Conservation (phyloP, 257 asterid genomes). For the Leonotis leonurus region DNA sequence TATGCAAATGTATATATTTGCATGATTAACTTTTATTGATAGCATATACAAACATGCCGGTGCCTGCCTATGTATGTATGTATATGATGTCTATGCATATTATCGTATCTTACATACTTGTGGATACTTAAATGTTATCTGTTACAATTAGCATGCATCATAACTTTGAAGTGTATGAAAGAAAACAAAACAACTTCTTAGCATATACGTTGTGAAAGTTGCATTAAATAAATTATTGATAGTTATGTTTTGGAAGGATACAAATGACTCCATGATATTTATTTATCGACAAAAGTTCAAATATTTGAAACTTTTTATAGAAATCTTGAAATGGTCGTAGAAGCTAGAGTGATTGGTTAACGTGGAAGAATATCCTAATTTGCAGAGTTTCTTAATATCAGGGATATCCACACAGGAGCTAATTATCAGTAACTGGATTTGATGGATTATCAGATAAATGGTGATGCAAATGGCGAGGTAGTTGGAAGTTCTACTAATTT, state of each 20-base stretch:
- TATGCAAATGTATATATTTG: neutral
- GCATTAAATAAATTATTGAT: neutral
- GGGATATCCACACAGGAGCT: constrained; percentile 19
- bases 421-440: constrained; percentile 15
- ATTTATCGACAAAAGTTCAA: neutral
- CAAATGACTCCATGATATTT: neutral
- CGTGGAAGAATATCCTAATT: neutral
- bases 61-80: neutral
- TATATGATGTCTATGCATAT: neutral
- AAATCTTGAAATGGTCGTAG: neutral
- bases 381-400: constrained; percentile 5
- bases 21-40: neutral
- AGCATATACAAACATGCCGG: neutral
- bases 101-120: neutral
- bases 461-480: constrained; percentile 60
- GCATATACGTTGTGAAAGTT: neutral
- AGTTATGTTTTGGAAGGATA: neutral
- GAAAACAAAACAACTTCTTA: neutral
- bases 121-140: neutral
- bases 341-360: constrained; percentile 11
- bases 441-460: constrained; percentile 87
- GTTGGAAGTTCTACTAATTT: constrained; percentile 61
- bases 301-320: neutral
- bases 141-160: neutral
- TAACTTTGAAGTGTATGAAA: neutral